These are phyloP conservation scores for Achlya hypogyna DNA, from an alignment of 352 stramenopile genomes.

Conservation along the genomic window DNA sequence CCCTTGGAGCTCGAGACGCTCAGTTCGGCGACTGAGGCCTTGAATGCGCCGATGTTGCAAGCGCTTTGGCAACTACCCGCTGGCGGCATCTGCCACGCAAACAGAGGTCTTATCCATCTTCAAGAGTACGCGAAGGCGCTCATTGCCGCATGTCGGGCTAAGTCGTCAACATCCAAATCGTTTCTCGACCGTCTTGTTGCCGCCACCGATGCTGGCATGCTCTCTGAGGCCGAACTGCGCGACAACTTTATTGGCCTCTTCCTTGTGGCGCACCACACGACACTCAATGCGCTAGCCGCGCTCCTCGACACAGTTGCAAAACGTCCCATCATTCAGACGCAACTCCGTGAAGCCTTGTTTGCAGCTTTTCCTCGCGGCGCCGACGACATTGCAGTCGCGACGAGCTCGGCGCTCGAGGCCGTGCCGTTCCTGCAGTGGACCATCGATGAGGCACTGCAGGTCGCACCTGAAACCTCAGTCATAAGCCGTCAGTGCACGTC, in stretches of 20 bases:
- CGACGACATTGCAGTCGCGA: neutral
- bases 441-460: neutral
- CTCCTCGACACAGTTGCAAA: neutral
- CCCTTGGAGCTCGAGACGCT: no score
- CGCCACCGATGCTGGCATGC: neutral
- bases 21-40: no score
- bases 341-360: neutral
- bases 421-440: neutral
- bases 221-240: neutral
- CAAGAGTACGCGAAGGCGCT: neutral
- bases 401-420: neutral
- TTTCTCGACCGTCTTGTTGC: neutral
- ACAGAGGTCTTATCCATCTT: neutral
- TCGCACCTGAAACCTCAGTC: neutral
- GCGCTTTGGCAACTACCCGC: no score
- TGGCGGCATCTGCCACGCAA: no score
- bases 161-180: neutral
- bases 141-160: neutral
- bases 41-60: no score
- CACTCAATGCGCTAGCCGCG: neutral
- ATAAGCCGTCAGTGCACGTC: neutral
- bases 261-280: neutral
- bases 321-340: neutral
- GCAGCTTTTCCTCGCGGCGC: neutral
- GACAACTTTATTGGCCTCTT: neutral